These are phyloP conservation scores for Cubamyces lactineus DNA, from an alignment of 768 basidiomycete species.

Conservation along the genomic window DNA sequence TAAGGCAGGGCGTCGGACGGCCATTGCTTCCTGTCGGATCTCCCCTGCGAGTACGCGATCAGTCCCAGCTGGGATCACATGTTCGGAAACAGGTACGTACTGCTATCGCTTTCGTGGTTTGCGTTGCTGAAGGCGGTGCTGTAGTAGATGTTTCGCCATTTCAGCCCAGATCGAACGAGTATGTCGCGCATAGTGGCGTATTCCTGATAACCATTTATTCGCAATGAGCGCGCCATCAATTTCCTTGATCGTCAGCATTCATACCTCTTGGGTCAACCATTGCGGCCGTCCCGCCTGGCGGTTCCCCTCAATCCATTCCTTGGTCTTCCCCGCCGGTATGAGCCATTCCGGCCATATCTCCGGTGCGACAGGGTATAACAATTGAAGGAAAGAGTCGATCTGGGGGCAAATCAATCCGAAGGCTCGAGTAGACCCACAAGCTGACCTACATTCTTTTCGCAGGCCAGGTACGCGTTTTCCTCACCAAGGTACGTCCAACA, in stretches of 20 bases:
- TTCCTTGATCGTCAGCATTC: background rate
- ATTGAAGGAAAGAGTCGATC: constrained; percentile 45
- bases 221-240: background rate
- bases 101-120: constrained; percentile 31
- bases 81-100: constrained; percentile 25
- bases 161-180: constrained; percentile 36
- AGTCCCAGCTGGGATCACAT: background rate
- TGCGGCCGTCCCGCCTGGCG: constrained; percentile 29
- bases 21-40: constrained; percentile 26
- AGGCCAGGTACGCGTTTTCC: background rate
- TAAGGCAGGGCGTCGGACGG: constrained; percentile 41
- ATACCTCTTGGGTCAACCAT: constrained; percentile 41
- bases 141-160: constrained; percentile 44
- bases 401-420: constrained; percentile 13
- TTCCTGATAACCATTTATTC: constrained; percentile 12
- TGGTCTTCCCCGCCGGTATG: constrained; percentile 37
- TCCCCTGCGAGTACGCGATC: constrained; percentile 1
- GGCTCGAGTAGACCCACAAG: constrained; percentile 18
- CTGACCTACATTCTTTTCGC: constrained; percentile 8
- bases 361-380: constrained; percentile 39
- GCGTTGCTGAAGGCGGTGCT: constrained; percentile 30
- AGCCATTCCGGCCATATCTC: constrained; percentile 40
- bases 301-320: constrained; percentile 35
- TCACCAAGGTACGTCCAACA: constrained; percentile 40
- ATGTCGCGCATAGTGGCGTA: constrained; percentile 27